Evolutionary conservation across 2,329 filamentous ascomycete genomes (phyloP).

Genomic region (Alternaria atra): DNA sequence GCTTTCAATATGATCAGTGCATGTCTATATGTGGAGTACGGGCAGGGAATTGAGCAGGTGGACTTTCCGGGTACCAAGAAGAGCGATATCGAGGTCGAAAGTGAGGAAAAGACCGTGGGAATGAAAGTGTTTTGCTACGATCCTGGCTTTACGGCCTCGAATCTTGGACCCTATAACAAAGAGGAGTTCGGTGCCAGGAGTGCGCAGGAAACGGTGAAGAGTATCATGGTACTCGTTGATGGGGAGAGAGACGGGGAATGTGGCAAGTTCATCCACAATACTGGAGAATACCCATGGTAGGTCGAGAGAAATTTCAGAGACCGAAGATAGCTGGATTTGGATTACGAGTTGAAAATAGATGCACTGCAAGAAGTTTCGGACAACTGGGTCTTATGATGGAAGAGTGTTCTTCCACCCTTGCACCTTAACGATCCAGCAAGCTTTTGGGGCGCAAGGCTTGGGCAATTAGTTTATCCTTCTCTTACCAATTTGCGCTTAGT

Average conservation of each 20-base stretch:
- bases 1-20: conserved; percentile 53
- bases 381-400: neutral
- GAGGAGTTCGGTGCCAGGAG: conserved; percentile 49
- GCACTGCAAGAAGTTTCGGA: neutral
- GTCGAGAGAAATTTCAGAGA: fast-evolving
- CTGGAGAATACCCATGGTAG: conserved; percentile 46
- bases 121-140: conserved; percentile 53
- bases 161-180: conserved; percentile 45
- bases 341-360: neutral
- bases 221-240: conserved; percentile 50
- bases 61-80: conserved; percentile 6
- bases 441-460: neutral
- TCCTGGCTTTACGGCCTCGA: conserved; percentile 51
- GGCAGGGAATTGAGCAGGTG: conserved; percentile 19
- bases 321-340: neutral
- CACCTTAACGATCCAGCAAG: neutral
- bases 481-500: neutral
- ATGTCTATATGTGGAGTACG: conserved; percentile 44
- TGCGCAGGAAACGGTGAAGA: conserved; percentile 42
- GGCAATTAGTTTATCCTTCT: neutral
- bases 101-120: conserved; percentile 10
- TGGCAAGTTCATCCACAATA: conserved; percentile 45
- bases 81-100: neutral
- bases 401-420: neutral
- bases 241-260: conserved; percentile 50